Evolutionary conservation across 2,329 filamentous ascomycete species (phyloP), one percentile per base, ranked within the genome.

Genomic region (Cladobotryum protrusum): DNA sequence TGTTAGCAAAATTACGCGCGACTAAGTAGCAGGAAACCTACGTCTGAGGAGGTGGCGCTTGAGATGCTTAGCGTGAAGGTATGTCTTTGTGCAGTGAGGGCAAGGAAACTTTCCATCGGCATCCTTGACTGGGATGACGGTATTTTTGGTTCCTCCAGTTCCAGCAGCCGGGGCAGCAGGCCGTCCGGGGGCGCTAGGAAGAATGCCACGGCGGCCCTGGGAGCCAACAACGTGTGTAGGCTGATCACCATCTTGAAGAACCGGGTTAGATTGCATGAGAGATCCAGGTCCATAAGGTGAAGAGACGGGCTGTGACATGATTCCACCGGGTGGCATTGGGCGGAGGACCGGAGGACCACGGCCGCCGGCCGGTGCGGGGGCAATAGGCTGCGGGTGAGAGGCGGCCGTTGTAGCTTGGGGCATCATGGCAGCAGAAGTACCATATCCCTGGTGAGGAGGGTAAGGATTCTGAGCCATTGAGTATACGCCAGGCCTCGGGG

Each of bases 81-180:
- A 99, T 6, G 91, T 96, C 77, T 97, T 97, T 62, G 89, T 96
- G 74, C 93, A 99, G 69, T 97, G 91, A 62, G 90, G 90, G 72
- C 93, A 99, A 53, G 93, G 92, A 66, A 95, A 99, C 75, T 97
- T 97, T 65, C 93, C 93, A 67, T 97, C 92, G 8, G 90, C 89
- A 69, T 97, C 92, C 75, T 97, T 96, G 60, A 89, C 86, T 14
- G 91, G 90, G 56, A 95, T 93, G 55, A 88, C 82, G 53, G 87
- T 85, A 62, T 79, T 88, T 77, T 96, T 95, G 9, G 81, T 77
- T 29, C 80, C 75, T 40, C 80, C 78, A 57, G 82, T 83, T 40
- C 88, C 85, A 17, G 81, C 78, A 18, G 85, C 75, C 32, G 87
- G 83, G 20, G 89, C 88, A 48, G 88, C 83, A 49, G 90, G 87